Evolutionary conservation across 1,284 basidiomycete species (phyloP).

Genomic region (Ustilago trichophora): DNA sequence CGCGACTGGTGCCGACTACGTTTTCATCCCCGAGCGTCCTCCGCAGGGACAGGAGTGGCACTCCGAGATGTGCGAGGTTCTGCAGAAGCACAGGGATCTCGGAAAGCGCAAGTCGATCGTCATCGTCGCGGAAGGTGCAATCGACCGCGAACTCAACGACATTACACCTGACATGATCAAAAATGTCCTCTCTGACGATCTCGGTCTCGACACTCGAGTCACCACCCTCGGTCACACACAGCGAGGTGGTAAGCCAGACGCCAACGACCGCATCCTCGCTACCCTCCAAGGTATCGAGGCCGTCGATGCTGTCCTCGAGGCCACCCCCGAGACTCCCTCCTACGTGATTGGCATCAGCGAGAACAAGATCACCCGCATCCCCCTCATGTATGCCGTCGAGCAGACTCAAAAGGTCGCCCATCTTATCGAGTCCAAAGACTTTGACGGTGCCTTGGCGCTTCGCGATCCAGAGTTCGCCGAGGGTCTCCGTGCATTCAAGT

Average conservation of each 20-base stretch:
- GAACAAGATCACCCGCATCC: conserved; percentile 92
- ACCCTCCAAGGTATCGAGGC: conserved; percentile 95
- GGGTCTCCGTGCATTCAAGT: conserved; percentile 81
- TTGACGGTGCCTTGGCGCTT: conserved; percentile 83
- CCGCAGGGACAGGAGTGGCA: conserved; percentile 84
- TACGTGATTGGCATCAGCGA: conserved; percentile 97
- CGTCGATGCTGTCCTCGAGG: conserved; percentile 86
- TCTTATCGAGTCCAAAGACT: conserved; percentile 85
- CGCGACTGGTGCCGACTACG: conserved; percentile 93
- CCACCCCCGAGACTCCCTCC: conserved; percentile 87
- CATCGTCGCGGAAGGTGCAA: conserved; percentile 95
- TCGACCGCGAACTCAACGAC: conserved; percentile 84
- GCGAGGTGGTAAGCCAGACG: conserved; percentile 90
- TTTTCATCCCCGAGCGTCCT: conserved; percentile 95
- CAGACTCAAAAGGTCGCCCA: conserved; percentile 83
- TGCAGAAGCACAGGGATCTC: conserved; percentile 85
- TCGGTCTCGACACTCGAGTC: conserved; percentile 93
- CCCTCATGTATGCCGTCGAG: conserved; percentile 89
- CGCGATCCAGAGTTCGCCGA: conserved; percentile 93
- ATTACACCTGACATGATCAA: conserved; percentile 92
- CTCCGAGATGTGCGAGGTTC: conserved; percentile 86
- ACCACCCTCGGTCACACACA: conserved; percentile 99
- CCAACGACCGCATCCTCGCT: conserved; percentile 90
- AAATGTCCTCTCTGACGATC: conserved; percentile 81
- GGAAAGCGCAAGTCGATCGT: conserved; percentile 99